These are phyloP conservation scores for Alliaria petiolata DNA, from an alignment of 345 rosid species.

Conservation along the genomic window DNA sequence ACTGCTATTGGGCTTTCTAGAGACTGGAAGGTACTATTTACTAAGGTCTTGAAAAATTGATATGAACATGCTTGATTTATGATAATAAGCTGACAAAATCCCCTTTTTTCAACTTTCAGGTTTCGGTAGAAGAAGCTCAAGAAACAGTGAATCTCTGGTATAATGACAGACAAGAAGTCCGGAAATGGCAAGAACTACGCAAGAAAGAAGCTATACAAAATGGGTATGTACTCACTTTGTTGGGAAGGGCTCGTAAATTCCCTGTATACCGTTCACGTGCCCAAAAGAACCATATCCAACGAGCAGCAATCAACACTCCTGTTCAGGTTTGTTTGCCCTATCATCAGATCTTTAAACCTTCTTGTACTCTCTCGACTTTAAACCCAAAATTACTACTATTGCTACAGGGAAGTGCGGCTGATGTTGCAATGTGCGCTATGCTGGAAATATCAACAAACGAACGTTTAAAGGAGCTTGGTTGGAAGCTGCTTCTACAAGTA, in stretches of 20 bases:
- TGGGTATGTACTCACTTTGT: slow-evolving; percentile 64
- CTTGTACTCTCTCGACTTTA: not conserved
- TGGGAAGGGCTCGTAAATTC: slow-evolving; percentile 83
- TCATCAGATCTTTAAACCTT: not conserved
- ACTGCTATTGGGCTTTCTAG: slow-evolving; percentile 82
- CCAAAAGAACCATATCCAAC: slow-evolving; percentile 60
- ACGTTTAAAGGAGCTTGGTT: slow-evolving; percentile 66
- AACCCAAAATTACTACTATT: not conserved
- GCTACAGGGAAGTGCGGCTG: slow-evolving; percentile 93
- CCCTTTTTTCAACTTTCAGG: slow-evolving; percentile 40
- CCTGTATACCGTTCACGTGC: slow-evolving; percentile 45
- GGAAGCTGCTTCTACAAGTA: slow-evolving; percentile 90
- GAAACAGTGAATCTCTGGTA: slow-evolving; percentile 85
- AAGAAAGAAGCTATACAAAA: slow-evolving; percentile 57
- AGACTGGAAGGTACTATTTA: slow-evolving; percentile 83
- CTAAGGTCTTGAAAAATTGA: not conserved
- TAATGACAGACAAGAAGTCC: slow-evolving; percentile 81
- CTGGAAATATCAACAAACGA: slow-evolving; percentile 60
- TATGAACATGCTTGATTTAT: slow-evolving; percentile 8
- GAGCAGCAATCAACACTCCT: slow-evolving; percentile 96
- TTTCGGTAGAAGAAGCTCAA: slow-evolving; percentile 74
- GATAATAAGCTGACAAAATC: slow-evolving; percentile 1
- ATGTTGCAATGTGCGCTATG: slow-evolving; percentile 96
- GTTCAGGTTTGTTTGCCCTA: slow-evolving; percentile 58
- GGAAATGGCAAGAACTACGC: slow-evolving; percentile 69